Percentiles rank a stretch among this genome's conserved stretches.
phyloP scores from a whole-genome alignment of 78 protist species.

The Tieghemostelium lacteum region DNA sequence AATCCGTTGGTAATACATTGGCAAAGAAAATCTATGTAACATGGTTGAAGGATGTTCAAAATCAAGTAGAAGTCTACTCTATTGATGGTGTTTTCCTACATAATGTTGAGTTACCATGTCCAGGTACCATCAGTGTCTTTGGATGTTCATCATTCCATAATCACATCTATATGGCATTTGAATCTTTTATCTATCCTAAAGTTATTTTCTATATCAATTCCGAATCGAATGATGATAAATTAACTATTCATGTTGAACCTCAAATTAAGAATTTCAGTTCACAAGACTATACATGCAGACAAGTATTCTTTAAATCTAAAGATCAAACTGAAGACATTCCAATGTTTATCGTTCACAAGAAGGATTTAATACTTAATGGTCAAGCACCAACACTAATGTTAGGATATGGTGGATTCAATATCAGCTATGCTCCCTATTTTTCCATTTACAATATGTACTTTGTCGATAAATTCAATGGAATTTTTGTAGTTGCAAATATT shows the following conservation, averaged over 20 bases:
- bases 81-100: conserved; percentile 59
- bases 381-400: conserved; percentile 43
- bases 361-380: conserved; percentile 10
- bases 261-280: conserved; percentile 40
- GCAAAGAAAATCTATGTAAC: conserved; percentile 20
- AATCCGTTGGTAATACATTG: not conserved
- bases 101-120: conserved; percentile 47
- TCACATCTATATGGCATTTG: conserved; percentile 75
- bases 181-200: conserved; percentile 82
- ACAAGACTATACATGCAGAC: conserved; percentile 73
- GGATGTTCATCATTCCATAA: not conserved
- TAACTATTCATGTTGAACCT: conserved; percentile 10
- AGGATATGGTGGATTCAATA: conserved; percentile 97
- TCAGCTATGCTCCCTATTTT: conserved; percentile 85
- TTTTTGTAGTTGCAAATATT: conserved; percentile 91
- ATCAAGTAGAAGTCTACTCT: conserved; percentile 55
- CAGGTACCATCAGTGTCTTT: conserved; percentile 16
- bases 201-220: conserved; percentile 32
- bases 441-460: conserved; percentile 48
- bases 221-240: conserved; percentile 29
- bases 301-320: conserved; percentile 86
- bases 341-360: conserved; percentile 91
- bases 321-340: conserved; percentile 95
- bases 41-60: conserved; percentile 87
- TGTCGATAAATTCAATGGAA: conserved; percentile 82